Percentiles rank a stretch among this genome's conserved stretches.
Evolutionary conservation across 768 basidiomycete genomes (phyloP).

Genomic region (Tylopilus sp.): DNA sequence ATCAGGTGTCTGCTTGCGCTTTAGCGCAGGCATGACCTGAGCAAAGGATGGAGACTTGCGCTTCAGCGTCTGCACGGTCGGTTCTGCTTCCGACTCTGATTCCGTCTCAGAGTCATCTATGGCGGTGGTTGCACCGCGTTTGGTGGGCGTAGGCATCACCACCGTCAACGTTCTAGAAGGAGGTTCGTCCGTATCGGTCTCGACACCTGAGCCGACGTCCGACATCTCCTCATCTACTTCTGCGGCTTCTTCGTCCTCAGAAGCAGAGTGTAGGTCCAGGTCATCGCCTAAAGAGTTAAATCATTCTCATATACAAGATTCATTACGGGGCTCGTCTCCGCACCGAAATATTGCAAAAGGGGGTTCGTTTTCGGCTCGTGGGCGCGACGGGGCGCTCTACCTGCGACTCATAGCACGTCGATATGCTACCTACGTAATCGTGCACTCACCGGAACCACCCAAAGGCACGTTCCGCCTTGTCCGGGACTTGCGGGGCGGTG

Average conservation of each 20-base stretch:
- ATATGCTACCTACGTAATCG: background rate
- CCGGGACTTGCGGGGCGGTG: conserved; percentile 15
- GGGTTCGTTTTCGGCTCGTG: conserved; percentile 35
- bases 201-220: conserved; percentile 18
- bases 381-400: background rate
- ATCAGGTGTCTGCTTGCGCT: conserved; percentile 17
- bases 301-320: background rate
- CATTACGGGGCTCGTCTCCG: conserved; percentile 1
- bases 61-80: conserved; percentile 9
- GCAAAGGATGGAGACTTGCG: conserved; percentile 24
- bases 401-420: background rate
- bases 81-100: conserved; percentile 28
- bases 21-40: conserved; percentile 8
- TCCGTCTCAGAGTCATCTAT: conserved; percentile 33
- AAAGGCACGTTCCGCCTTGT: conserved; percentile 9
- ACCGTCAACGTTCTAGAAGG: conserved; percentile 24
- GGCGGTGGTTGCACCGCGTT: background rate
- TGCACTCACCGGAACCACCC: conserved; percentile 10
- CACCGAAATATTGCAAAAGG: conserved; percentile 49
- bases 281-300: conserved; percentile 31
- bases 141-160: conserved; percentile 3
- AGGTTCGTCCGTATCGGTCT: conserved; percentile 23
- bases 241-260: conserved; percentile 35
- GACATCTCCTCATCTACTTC: conserved; percentile 21
- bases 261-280: conserved; percentile 51